phyloP scores from a whole-genome alignment of 768 basidiomycete genomes.

The Lactifluus volemus region DNA sequence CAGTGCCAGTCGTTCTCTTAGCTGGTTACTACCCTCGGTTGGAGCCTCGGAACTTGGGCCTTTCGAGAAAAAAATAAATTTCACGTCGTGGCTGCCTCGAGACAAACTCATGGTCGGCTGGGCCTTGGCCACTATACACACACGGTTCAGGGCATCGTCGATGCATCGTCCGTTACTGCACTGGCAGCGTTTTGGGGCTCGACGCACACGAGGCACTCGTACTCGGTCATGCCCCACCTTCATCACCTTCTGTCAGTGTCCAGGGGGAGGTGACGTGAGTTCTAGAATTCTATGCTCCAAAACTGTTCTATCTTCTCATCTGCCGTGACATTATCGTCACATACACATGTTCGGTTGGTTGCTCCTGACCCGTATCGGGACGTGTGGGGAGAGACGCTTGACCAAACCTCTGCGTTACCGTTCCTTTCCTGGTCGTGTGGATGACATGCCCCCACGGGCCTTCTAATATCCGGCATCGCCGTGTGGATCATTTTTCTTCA shows the following conservation, averaged over 20 bases:
- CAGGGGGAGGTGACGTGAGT: not conserved
- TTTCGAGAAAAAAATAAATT: not conserved
- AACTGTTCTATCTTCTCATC: not conserved
- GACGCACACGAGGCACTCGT: not conserved
- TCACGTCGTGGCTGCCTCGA: not conserved
- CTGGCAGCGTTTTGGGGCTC: not conserved
- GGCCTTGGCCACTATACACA: not conserved
- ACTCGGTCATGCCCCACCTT: not conserved
- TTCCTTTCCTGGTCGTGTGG: not conserved
- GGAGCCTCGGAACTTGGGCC: no score
- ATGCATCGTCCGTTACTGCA: no score
- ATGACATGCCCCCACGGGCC: no score
- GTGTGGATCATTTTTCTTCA: no score
- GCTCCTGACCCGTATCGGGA: not conserved
- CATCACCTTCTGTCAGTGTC: not conserved
- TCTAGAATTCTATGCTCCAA: not conserved
- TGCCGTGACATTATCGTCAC: no score
- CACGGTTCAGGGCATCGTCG: no score
- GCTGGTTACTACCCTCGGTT: no score
- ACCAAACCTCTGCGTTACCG: not conserved
- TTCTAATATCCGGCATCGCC: not conserved
- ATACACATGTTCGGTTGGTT: no score
- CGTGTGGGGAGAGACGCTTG: not conserved
- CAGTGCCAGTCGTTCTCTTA: no score
- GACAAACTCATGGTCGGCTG: not conserved